Base-by-base conservation (phyloP, 2,329 filamentous ascomycete genomes). In the Dryadomyces quercus-mongolicae region DNA sequence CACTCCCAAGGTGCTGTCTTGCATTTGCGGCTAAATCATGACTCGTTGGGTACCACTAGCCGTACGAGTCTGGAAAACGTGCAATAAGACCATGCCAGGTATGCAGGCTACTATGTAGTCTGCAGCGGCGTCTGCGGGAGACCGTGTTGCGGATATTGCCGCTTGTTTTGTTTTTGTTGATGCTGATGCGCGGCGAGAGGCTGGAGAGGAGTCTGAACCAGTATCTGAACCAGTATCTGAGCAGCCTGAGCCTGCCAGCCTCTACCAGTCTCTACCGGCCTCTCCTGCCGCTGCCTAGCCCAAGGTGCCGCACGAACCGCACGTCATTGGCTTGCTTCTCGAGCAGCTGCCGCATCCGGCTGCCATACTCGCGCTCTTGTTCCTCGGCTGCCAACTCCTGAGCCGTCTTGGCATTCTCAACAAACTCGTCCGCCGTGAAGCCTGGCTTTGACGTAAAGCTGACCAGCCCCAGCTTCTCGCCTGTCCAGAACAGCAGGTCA, bases 401-500 rank as follows among this genome's bases (percentile, higher is more conserved):
- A 18, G 72, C 70, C 48, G 69, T 70, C 51, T 70, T 68, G 10
- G 67, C 66, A 34, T 67, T 63, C 34, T 72, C 67, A 54, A 77
- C 74, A 61, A 82, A 82, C 51, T 77, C 75, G 8, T 74, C 71
- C 1, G 72, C 64, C 8, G 64, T 67, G 59, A 77, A 80, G 1
- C 74, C 71, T 5, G 75, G 67, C 62, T 68, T 64, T 43, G 72
- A 69, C 1, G 81, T 80, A 63, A 87, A 87, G 54, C 71, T 75
- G 20, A 94, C 67, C 55, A 93, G 73, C 0, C 89, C 91, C 49
- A 95, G 71, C 59, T 83, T 84, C 56, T 95, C 89, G 18, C 89
- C 91, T 0, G 90, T 95, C 90, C 90, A 95, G 49, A 95, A 74
- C 4, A 95, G 67, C 13, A 96, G 68, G 61, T 79, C 66, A 3